A percentile compares a stretch with the other conserved stretches of the same genome.
phyloP scores from a whole-genome alignment of 2,329 filamentous ascomycete genomes.

The Penicillium fuscoglaucum region DNA sequence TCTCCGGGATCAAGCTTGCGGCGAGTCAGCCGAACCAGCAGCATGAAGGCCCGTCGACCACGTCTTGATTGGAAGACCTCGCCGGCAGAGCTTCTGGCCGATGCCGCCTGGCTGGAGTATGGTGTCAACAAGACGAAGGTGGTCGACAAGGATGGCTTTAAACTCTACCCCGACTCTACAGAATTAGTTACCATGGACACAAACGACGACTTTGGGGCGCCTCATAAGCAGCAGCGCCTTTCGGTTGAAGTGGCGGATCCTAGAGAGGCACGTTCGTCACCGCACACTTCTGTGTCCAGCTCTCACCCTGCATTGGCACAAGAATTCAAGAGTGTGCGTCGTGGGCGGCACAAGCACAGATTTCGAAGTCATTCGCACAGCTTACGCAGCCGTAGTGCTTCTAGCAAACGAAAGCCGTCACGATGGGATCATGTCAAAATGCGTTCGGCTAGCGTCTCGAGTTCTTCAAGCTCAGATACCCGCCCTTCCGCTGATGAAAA shows the following conservation, averaged over 20 bases:
- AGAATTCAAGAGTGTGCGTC: constrained; percentile 52
- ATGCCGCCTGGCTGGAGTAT: constrained; percentile 87
- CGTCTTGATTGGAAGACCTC: constrained; percentile 82
- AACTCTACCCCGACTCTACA: constrained; percentile 55
- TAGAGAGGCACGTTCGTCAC: constrained; percentile 24
- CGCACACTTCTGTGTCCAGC: constrained; percentile 41
- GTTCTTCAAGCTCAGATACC: constrained; percentile 54
- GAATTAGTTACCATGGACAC: constrained; percentile 25
- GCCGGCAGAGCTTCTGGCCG: constrained; percentile 82
- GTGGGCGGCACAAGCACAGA: constrained; percentile 62
- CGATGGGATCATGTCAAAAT: constrained; percentile 56
- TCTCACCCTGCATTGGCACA: constrained; percentile 35
- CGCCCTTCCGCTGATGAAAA: constrained; percentile 12
- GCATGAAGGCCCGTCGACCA: constrained; percentile 66
- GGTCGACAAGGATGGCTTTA: constrained; percentile 74
- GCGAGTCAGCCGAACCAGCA: constrained; percentile 44
- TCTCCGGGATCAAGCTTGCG: constrained; percentile 45
- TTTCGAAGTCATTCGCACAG: constrained; percentile 59
- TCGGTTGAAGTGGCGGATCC: constrained; percentile 22
- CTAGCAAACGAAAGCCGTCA: constrained; percentile 51
- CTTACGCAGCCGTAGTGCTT: constrained; percentile 56
- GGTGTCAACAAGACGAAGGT: constrained; percentile 76
- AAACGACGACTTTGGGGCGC: constrained; percentile 6
- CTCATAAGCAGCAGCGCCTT: constrained; percentile 22
- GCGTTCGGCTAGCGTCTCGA: constrained; percentile 56